phyloP scores from a whole-genome alignment of 306 rosid genomes.

The cucumber (Cucumis sativus) region Cucumber_9930_V3 NC_026656.2:24708001-24708500 shows the following conservation, averaged over 20 bases:
- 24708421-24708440: slow-evolving; percentile 13
- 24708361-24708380: slow-evolving; percentile 21
- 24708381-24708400: slow-evolving; percentile 19
- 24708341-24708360: slow-evolving; percentile 24
- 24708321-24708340: slow-evolving; percentile 22
- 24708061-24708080: too few species aligned
- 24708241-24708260: neutral
- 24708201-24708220: neutral
- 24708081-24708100: too few species aligned
- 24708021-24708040: too few species aligned
- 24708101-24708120: too few species aligned
- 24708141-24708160: too few species aligned
- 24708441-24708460: slow-evolving; percentile 9
- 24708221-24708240: neutral
- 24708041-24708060: too few species aligned
- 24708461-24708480: slow-evolving; percentile 5
- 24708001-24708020: too few species aligned
- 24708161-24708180: too few species aligned
- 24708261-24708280: too few species aligned
- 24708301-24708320: neutral
- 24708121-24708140: too few species aligned
- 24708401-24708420: slow-evolving; percentile 22
- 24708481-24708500: neutral
- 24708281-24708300: neutral
- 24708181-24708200: neutral